phyloP scores from a whole-genome alignment of 2,329 filamentous ascomycete species.

The Claviceps spartinae region DNA sequence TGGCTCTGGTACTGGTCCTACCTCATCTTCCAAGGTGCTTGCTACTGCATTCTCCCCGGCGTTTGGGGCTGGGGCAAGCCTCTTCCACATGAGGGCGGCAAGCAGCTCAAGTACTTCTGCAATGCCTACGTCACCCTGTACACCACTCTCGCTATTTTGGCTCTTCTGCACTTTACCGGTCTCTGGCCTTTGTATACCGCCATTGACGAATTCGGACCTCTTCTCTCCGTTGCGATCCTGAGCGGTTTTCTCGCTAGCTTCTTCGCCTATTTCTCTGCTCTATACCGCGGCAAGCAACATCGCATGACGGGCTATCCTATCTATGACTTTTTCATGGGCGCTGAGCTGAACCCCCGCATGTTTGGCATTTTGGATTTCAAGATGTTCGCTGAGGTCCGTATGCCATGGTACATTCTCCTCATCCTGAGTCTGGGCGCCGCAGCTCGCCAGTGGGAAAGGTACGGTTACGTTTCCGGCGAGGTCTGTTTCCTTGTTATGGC shows the following conservation, averaged over 20 bases:
- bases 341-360: slow-evolving; percentile 79
- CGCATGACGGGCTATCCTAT: slow-evolving; percentile 75
- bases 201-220: slow-evolving; percentile 86
- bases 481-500: slow-evolving; percentile 76
- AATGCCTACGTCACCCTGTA: slow-evolving; percentile 82
- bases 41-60: slow-evolving; percentile 78
- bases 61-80: slow-evolving; percentile 82
- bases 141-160: slow-evolving; percentile 59
- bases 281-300: slow-evolving; percentile 68
- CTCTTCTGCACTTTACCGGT: slow-evolving; percentile 66
- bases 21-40: slow-evolving; percentile 68
- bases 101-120: slow-evolving; percentile 90
- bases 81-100: slow-evolving; percentile 65
- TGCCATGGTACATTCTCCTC: slow-evolving; percentile 85
- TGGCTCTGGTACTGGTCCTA: slow-evolving; percentile 95
- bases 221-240: slow-evolving; percentile 85
- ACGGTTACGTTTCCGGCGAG: slow-evolving; percentile 78
- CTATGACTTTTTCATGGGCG: slow-evolving; percentile 87
- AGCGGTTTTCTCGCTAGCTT: slow-evolving; percentile 76
- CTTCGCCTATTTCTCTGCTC: slow-evolving; percentile 74
- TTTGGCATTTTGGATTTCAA: slow-evolving; percentile 77
- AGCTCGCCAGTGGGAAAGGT: slow-evolving; percentile 68
- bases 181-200: slow-evolving; percentile 82
- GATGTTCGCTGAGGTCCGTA: slow-evolving; percentile 89
- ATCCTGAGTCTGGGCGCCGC: slow-evolving; percentile 64